Evolutionary conservation across 768 basidiomycete species (phyloP), one percentile per base, ranked within the genome.

Genomic region (Lyophyllum shimeji): DNA sequence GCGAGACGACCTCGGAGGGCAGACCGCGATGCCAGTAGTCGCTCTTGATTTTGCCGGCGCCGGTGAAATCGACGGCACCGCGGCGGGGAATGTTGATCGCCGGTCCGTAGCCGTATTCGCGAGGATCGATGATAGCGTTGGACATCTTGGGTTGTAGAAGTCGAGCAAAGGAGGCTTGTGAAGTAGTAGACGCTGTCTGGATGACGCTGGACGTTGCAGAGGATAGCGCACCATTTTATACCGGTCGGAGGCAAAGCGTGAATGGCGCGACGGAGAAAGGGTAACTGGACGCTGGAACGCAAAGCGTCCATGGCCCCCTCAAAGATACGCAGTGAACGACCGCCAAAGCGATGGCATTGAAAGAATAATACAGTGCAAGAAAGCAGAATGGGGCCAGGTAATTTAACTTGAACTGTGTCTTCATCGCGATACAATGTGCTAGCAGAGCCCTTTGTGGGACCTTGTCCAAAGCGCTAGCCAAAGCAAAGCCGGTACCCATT

Each of bases 21-120:
- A 52, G 29, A 3, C 57, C 57, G 11, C 15, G 49, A 44, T 61
- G 60, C 60, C 60, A 61, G 47, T 61, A 53, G 34, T 61, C 60
- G 51, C 53, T 58, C 33, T 46, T 42, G 18, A 61, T 54, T 2
- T 25, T 15, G 9, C 60, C 60, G 7, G 27, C 46, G 7, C 43
- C 60, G 25, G 45, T 61, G n/a, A 55, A 50, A 23, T 58, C 60
- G 7, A 61, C 50, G 1, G 60, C 60, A 18, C 42, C 27, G 18
- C 60, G 60, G 24, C 60, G 60, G 23, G 45, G 15, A 13, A 34
- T 23, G 23, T 29, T 25, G 43, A 50, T 23, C 3, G 9, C 46
- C 29, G 47, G 25, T 8, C 43, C 20, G 39, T 45, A 53, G 6
- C 27, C 27, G 45, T 27, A 42, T 37, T 24, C 45, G 21, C 45